A percentile compares a stretch with the other conserved stretches of the same genome.
phyloP scores from a whole-genome alignment of 169 alveolate genomes.

The Babesia divergens region DNA sequence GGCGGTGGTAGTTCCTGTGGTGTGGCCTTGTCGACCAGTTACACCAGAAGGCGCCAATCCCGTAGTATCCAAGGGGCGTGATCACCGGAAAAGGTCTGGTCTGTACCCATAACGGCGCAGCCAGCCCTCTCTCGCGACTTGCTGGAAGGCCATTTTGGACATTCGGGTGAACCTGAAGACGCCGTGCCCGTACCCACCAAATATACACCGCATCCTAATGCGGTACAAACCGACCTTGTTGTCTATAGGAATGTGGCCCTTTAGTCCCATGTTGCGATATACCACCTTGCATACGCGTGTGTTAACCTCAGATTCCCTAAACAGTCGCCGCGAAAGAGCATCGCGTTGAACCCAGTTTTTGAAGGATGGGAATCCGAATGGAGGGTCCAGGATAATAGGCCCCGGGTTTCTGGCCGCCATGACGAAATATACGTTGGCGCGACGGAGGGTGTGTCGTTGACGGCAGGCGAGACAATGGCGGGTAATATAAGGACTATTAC shows the following conservation, averaged over 20 bases:
- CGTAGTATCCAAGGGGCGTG: not conserved
- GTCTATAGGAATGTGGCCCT: slow-evolving; percentile 77
- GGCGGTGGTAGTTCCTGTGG: too few species aligned
- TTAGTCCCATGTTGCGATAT: slow-evolving; percentile 74
- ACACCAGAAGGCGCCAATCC: not conserved
- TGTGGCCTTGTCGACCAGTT: too few species aligned
- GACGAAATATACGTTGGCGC: not conserved
- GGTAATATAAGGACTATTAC: not conserved
- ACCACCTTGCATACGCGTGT: slow-evolving; percentile 76
- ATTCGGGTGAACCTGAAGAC: slow-evolving; percentile 78
- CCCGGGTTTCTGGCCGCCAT: slow-evolving; percentile 87
- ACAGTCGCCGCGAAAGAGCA: slow-evolving; percentile 70
- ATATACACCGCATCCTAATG: slow-evolving; percentile 78
- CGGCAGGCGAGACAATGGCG: not conserved
- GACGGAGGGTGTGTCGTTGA: not conserved
- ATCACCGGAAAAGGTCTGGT: slow-evolving; percentile 75
- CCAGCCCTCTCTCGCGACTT: slow-evolving; percentile 85
- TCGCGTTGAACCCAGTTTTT: slow-evolving; percentile 75
- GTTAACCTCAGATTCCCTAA: slow-evolving; percentile 81
- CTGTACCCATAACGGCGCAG: slow-evolving; percentile 77
- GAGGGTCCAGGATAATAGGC: slow-evolving; percentile 76
- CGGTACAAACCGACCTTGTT: slow-evolving; percentile 78
- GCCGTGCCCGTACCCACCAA: slow-evolving; percentile 81
- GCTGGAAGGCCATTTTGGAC: slow-evolving; percentile 81
- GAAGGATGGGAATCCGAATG: slow-evolving; percentile 81